Conservation (phyloP, 1,139 yeast genomes). For the Candida dubliniensis region DNA sequence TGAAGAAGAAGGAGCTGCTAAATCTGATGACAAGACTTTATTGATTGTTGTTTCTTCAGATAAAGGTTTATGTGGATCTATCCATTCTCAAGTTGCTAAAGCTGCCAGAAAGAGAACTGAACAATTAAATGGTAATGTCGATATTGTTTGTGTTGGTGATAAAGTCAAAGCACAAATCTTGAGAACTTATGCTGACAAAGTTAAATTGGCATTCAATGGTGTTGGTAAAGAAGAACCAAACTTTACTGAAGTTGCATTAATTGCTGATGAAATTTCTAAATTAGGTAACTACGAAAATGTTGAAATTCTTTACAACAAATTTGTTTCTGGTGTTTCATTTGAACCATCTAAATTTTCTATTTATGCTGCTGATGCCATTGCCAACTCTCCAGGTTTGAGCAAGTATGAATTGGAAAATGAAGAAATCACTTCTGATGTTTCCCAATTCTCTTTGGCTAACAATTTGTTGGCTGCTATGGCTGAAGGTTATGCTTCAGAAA, state of each 20-base stretch:
- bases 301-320: constrained; percentile 85
- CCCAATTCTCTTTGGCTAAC: constrained; percentile 91
- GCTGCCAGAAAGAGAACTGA: constrained; percentile 69
- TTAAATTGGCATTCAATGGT: constrained; percentile 81
- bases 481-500: constrained; percentile 97
- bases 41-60: constrained; percentile 90
- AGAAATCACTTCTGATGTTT: constrained; percentile 61
- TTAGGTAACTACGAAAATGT: constrained; percentile 72
- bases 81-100: constrained; percentile 92
- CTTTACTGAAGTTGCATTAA: constrained; percentile 83
- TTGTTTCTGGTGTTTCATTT: constrained; percentile 83
- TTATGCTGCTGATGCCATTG: constrained; percentile 71
- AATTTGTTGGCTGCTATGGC: constrained; percentile 89
- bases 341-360: constrained; percentile 76
- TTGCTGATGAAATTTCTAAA: constrained; percentile 78
- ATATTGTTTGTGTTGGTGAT: constrained; percentile 89
- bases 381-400: constrained; percentile 82
- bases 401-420: constrained; percentile 80
- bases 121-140: constrained; percentile 66
- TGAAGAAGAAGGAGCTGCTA: constrained; percentile 51
- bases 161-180: constrained; percentile 84
- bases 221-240: constrained; percentile 97
- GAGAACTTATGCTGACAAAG: constrained; percentile 72
- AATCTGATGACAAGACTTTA: constrained; percentile 52
- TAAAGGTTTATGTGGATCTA: constrained; percentile 98